Conservation (phyloP, 1,284 basidiomycete species). For the Melampsora larici-populina region DNA sequence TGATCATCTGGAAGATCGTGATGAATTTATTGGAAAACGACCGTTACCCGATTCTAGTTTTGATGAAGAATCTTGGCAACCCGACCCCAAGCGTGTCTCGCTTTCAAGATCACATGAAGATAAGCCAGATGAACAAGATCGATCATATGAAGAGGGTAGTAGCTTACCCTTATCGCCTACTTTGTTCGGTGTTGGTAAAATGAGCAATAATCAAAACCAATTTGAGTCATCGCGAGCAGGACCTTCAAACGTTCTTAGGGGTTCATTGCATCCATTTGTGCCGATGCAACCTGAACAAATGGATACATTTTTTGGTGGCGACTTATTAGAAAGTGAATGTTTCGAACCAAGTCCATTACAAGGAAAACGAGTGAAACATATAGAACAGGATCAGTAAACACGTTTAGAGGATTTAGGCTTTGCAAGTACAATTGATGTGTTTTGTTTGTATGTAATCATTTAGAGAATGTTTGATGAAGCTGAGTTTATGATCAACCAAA, state of each 20-base stretch:
- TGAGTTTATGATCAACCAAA: too few relatives aligned
- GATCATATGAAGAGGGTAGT: not conserved
- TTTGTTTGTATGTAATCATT: not conserved
- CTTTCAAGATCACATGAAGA: not conserved
- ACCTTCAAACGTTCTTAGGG: not conserved
- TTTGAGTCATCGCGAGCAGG: not conserved
- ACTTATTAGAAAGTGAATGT: constrained; percentile 37
- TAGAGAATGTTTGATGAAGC: not conserved
- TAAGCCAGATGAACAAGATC: not conserved
- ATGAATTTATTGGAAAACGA: not conserved
- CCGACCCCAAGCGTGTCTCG: not conserved
- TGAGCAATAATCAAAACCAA: not conserved
- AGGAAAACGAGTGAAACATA: constrained; percentile 28
- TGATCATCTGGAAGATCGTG: not conserved
- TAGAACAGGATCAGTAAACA: constrained; percentile 1
- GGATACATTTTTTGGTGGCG: constrained; percentile 31
- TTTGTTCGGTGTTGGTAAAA: constrained; percentile 18
- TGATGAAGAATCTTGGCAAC: not conserved
- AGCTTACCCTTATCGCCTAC: constrained; percentile 28
- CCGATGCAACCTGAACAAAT: constrained; percentile 34
- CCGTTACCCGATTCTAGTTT: not conserved
- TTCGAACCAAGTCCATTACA: constrained; percentile 38
- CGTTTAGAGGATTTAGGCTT: not conserved
- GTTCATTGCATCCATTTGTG: constrained; percentile 12
- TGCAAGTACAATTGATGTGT: not conserved